Evolutionary conservation across 148 eudicot genomes (phyloP).

Genomic region (Fagopyrum tataricum): DNA sequence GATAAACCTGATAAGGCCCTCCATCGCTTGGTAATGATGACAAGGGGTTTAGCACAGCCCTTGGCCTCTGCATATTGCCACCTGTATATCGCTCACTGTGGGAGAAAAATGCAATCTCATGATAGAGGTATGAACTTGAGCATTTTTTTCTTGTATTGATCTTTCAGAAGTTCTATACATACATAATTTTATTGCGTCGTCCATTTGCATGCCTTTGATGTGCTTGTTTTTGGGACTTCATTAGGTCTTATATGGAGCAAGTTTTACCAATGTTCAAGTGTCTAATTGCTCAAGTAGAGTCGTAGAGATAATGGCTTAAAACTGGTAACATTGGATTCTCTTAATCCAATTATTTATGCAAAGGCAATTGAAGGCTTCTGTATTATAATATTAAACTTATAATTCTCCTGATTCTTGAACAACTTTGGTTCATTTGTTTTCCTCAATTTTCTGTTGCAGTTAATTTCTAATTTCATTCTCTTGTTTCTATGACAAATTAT

Average conservation of each 20-base stretch:
- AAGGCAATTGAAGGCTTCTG: not conserved
- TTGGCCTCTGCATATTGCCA: conserved; percentile 69
- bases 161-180: not conserved
- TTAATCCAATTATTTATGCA: not conserved
- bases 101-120: conserved; percentile 32
- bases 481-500: not conserved
- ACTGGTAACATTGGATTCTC: not conserved
- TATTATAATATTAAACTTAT: not conserved
- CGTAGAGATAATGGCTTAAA: no score
- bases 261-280: not conserved
- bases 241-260: not conserved
- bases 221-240: not conserved
- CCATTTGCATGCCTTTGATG: not conserved
- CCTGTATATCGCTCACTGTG: conserved; percentile 50
- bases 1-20: conserved; percentile 34
- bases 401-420: conserved; percentile 1
- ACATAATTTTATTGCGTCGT: not conserved
- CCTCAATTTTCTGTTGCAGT: not conserved
- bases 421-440: not conserved
- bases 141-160: not conserved
- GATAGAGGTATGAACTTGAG: conserved; percentile 30
- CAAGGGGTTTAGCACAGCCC: conserved; percentile 75
- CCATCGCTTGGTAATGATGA: conserved; percentile 61
- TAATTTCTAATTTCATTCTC: not conserved
- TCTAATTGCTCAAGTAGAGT: not conserved